These are phyloP conservation scores for Ascocoryne sarcoides DNA, from an alignment of 2,329 filamentous ascomycete genomes.

Conservation along the genomic window DNA sequence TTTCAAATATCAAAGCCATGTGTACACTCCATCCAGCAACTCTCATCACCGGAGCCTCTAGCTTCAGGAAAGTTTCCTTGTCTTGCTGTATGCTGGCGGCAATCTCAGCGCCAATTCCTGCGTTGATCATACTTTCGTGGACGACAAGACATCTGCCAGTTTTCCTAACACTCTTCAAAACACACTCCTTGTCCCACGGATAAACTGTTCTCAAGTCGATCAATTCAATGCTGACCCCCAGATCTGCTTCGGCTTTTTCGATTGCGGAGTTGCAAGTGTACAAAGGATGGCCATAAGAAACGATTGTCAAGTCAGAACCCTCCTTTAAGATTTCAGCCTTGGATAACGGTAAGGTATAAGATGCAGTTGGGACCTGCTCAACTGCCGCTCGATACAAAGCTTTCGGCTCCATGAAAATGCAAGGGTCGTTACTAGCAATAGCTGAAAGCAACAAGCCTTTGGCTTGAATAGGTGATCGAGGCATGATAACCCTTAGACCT, in stretches of 20 bases:
- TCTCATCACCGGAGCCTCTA: conserved; percentile 62
- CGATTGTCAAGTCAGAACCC: conserved; percentile 57
- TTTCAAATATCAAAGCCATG: conserved; percentile 56
- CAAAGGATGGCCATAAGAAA: conserved; percentile 63
- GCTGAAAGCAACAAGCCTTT: conserved; percentile 59
- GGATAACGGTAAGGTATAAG: conserved; percentile 58
- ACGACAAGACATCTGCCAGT: conserved; percentile 63
- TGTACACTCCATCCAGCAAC: conserved; percentile 64
- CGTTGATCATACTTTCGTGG: conserved; percentile 68
- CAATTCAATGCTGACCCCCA: conserved; percentile 57
- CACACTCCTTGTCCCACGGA: conserved; percentile 61
- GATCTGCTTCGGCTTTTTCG: conserved; percentile 55
- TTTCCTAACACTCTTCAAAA: conserved; percentile 59
- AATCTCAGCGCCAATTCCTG: conserved; percentile 63
- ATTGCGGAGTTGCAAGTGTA: conserved; percentile 62
- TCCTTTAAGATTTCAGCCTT: conserved; percentile 60
- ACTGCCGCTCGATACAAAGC: conserved; percentile 64
- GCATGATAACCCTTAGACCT: conserved; percentile 60
- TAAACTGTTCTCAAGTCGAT: conserved; percentile 66
- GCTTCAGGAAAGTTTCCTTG: conserved; percentile 50
- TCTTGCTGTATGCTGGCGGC: conserved; percentile 61
- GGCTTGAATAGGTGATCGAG: conserved; percentile 60
- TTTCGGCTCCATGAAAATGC: conserved; percentile 70
- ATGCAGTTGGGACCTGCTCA: conserved; percentile 61
- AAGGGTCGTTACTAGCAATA: conserved; percentile 58